Evolutionary conservation across 2,329 filamentous ascomycete genomes (phyloP), one percentile per base, ranked within the genome.

Genomic region (Verticillium longisporum): DNA sequence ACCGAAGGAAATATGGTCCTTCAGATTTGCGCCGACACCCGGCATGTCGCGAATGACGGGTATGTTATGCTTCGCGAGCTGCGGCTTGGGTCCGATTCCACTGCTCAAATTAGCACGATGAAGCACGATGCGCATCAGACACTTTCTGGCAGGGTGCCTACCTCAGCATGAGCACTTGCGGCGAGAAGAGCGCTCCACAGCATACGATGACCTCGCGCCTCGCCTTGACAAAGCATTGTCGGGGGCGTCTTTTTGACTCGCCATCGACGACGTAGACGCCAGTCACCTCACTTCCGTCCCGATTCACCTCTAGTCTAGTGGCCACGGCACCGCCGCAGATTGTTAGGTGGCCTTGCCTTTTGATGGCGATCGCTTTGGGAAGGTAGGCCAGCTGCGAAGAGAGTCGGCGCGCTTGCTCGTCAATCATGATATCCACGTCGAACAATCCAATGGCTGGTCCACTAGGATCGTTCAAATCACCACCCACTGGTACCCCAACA

Each of bases 201-300:
- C 69, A 71, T 5, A 75, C 21, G 6, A 75, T 69, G 11, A 74
- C 69, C 55, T 74, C 72, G 1, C 70, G 64, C 3, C 62, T 61
- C 1, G 68, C 70, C 26, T 65, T 63, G 18, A 70, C 69, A 26
- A 67, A 62, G 53, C 61, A 65, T 7, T 68, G 62, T 6, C 38
- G 63, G n/a, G 15, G 26, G 5, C 15, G 38, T 3, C 41, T 55
- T 57, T 61, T 56, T 55, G 33, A 34, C 34, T 65, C 45, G 7
- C 62, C 57, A 33, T 64, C 31, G 4, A 61, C 33, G 18, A 71
- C 50, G 55, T 68, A 61, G 6, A 73, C 70, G 1, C 71, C 71
- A 0, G 59, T 67, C 5, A 68, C 72, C 33, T 56, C 55, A 14
- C 60, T 62, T 1, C 58, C 62, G 10, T 64, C 58, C 3, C 60